These are phyloP conservation scores for Candida mattraensis DNA, from an alignment of 805 yeast genomes.

Conservation along the genomic window DNA sequence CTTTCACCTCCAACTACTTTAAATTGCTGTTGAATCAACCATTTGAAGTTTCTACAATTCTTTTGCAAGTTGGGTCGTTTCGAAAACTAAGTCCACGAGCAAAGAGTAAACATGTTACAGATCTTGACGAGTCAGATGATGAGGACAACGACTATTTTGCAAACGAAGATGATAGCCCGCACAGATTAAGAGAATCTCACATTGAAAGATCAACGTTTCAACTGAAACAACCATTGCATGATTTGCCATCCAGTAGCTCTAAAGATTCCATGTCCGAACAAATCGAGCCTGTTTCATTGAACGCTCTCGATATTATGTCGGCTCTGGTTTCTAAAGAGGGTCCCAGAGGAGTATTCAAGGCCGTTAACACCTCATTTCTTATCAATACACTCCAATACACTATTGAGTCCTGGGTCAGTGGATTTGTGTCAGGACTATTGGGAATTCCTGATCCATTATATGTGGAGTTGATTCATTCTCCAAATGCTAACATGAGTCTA, in stretches of 20 bases:
- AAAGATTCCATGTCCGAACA: slow-evolving; percentile 3
- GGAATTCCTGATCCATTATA: slow-evolving; percentile 88
- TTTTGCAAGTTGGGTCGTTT: slow-evolving; percentile 79
- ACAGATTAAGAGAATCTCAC: slow-evolving; percentile 26
- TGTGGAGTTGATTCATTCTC: slow-evolving; percentile 76
- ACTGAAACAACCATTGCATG: slow-evolving; percentile 1
- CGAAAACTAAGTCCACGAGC: slow-evolving; percentile 19
- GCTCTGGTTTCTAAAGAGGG: slow-evolving; percentile 69
- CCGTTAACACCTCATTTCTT: slow-evolving; percentile 77
- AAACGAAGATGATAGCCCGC: slow-evolving; percentile 24
- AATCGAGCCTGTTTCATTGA: slow-evolving; percentile 57
- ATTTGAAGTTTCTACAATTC: slow-evolving; percentile 74
- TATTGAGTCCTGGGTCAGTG: slow-evolving; percentile 89
- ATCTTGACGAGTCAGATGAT: slow-evolving; percentile 42
- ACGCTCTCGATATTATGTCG: slow-evolving; percentile 64
- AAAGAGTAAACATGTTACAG: slow-evolving; percentile 20
- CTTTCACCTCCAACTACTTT: slow-evolving; percentile 67
- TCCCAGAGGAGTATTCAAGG: slow-evolving; percentile 68
- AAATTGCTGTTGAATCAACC: slow-evolving; percentile 80
- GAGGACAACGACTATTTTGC: slow-evolving; percentile 26
- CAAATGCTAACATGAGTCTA: slow-evolving; percentile 71
- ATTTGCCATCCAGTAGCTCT: too few relatives aligned
- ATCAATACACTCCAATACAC: slow-evolving; percentile 73
- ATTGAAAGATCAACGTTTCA: slow-evolving; percentile 30
- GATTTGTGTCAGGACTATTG: slow-evolving; percentile 75